Base-by-base conservation (phyloP, 2,329 filamentous ascomycete species). In the Diaporthe vexans region DNA sequence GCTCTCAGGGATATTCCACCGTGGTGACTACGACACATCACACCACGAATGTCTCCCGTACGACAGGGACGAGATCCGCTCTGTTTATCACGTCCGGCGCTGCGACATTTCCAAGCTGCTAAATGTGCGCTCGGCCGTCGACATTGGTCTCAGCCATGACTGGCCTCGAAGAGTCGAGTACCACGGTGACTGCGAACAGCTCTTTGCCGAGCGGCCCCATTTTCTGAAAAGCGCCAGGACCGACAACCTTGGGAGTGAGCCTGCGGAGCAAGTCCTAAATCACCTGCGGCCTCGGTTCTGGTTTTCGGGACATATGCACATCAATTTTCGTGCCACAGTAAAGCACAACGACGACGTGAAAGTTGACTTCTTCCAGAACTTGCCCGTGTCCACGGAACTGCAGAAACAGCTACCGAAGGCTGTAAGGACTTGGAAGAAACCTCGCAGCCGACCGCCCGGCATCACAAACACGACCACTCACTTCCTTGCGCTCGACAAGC, bases 61-160 rank as follows among this genome's bases (percentile, higher is more conserved):
- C 29, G 61, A 65, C 6, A 65, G 61, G 26, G 43, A 65, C 61
- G 61, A 65, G n/a, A 21, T 65, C 9, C 61, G 61, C 61, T 65
- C 61, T 24, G 26, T 65, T 17, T 65, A 65, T 11, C 61, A 65
- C 15, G 61, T 65, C 40, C 61, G 61, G 19, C 29, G 17, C 17
- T 65, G 61, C 61, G 61, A 65, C 40, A 21, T 65, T 43, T 65
- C 61, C 40, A 51, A 65, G 61, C 61, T 65, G 43, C 29, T 65
- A 43, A 5, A 24, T 17, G 61, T 65, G 43, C 43, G 61, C 61
- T 65, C 61, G 26, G 43, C 61, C 43, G 61, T 65, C 19, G 61
- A 65, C 61, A 51, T 65, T 6, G 61, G 61, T 33, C 61, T 65
- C 43, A 65, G 43, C 61, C 61, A 65, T 35, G 61, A 65, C 61